Percentiles rank a stretch among this genome's conserved stretches.
These are phyloP conservation scores for Histomonas meleagridis DNA, from an alignment of 208 protist genomes.

Conservation along the genomic window DNA sequence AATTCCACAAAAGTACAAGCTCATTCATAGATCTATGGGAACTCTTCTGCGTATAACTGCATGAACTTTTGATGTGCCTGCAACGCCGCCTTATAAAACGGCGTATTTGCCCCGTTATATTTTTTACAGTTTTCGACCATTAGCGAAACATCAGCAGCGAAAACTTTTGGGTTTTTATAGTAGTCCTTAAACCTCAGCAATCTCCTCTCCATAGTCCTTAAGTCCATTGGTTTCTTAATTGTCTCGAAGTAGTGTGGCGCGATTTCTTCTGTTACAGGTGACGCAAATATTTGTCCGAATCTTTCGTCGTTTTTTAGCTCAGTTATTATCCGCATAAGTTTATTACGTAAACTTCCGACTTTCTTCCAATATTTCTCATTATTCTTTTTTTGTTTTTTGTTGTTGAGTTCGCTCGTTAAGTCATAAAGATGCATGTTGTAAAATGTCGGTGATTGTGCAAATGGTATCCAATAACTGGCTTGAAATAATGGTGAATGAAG, in stretches of 20 bases:
- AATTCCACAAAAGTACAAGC: too few relatives aligned
- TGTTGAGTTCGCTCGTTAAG: too few relatives aligned
- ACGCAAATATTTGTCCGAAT: neutral
- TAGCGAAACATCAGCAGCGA: constrained; percentile 7
- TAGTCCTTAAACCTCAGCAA: neutral
- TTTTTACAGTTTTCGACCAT: neutral
- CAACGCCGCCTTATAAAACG: neutral
- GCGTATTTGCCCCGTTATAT: neutral
- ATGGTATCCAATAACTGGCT: too few relatives aligned
- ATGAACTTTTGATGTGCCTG: neutral
- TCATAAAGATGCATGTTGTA: too few relatives aligned
- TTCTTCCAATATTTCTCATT: neutral
- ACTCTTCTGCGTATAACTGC: neutral
- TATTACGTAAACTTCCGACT: neutral
- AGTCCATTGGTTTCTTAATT: constrained; percentile 15
- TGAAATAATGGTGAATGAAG: neutral
- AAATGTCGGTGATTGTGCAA: too few relatives aligned
- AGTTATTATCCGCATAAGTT: neutral
- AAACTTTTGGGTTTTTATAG: neutral
- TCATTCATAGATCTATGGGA: too few relatives aligned
- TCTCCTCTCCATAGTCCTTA: neutral
- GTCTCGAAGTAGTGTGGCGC: constrained; percentile 20
- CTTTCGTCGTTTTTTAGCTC: neutral
- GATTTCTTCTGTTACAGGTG: constrained; percentile 30
- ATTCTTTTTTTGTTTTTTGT: neutral